These are phyloP conservation scores for Tetrapyrgos nigripes DNA, from an alignment of 1,284 basidiomycete genomes.

Conservation along the genomic window DNA sequence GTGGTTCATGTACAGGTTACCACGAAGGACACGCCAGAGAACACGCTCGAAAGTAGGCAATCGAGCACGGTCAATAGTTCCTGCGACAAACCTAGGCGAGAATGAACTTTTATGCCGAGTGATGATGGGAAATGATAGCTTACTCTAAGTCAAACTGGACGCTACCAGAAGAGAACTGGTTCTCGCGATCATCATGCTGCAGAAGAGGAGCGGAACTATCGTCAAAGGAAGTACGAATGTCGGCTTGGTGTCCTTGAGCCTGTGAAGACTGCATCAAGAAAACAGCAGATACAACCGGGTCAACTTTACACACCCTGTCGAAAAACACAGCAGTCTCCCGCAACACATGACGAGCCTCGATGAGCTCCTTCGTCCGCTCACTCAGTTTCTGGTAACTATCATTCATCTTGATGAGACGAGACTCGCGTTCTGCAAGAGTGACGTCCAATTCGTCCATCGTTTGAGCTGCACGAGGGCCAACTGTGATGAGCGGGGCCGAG, in stretches of 20 bases:
- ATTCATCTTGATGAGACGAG: conserved; percentile 91
- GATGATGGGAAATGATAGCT: conserved; percentile 31
- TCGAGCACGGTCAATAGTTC: conserved; percentile 93
- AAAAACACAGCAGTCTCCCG: conserved; percentile 98
- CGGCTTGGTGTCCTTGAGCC: conserved; percentile 83
- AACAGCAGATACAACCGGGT: background rate
- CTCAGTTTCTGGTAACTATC: conserved; percentile 91
- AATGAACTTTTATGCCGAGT: background rate
- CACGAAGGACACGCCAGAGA: conserved; percentile 96
- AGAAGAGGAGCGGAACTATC: conserved; percentile 92
- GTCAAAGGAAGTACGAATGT: conserved; percentile 91
- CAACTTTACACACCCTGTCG: conserved; percentile 65
- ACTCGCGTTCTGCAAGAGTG: conserved; percentile 89
- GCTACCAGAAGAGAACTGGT: conserved; percentile 57
- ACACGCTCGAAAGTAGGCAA: conserved; percentile 97
- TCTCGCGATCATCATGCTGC: conserved; percentile 88
- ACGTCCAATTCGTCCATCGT: conserved; percentile 94
- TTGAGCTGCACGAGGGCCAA: conserved; percentile 91
- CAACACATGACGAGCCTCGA: conserved; percentile 94
- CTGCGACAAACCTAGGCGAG: conserved; percentile 83
- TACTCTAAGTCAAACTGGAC: conserved; percentile 89
- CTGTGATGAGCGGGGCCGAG: conserved; percentile 82
- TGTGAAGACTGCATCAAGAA: conserved; percentile 37
- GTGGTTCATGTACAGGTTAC: conserved; percentile 99
- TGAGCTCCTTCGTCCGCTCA: conserved; percentile 85